These are phyloP conservation scores for Lentinula detonsa DNA, from an alignment of 768 basidiomycete species.

Conservation along the genomic window DNA sequence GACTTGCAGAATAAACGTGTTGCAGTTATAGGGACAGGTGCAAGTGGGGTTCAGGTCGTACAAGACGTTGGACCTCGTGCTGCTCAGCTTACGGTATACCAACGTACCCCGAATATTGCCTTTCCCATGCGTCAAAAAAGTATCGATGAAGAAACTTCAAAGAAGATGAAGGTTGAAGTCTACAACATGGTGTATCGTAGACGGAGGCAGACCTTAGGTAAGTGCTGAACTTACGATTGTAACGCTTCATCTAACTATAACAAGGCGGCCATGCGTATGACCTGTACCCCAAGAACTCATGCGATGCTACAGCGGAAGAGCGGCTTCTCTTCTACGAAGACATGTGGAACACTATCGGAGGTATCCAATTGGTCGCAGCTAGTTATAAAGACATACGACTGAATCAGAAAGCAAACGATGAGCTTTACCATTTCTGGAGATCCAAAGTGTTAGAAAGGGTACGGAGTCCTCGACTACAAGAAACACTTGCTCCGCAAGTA, in stretches of 20 bases:
- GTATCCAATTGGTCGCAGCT: constrained; percentile 15
- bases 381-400: constrained; percentile 11
- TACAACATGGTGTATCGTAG: constrained; percentile 15
- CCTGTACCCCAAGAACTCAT: constrained; percentile 7
- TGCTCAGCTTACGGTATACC: constrained; percentile 20
- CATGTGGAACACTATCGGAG: constrained; percentile 15
- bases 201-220: constrained; percentile 15
- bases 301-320: constrained; percentile 15
- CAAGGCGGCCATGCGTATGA: constrained; percentile 15
- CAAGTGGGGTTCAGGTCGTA: constrained; percentile 8
- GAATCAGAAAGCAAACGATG: constrained; percentile 17
- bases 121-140: constrained; percentile 16
- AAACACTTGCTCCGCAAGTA: constrained; percentile 18
- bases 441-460: constrained; percentile 15
- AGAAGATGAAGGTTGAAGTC: constrained; percentile 12
- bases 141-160: constrained; percentile 10
- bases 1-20: constrained; percentile 18
- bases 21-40: constrained; percentile 20
- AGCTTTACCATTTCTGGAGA: constrained; percentile 20
- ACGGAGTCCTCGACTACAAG: constrained; percentile 13
- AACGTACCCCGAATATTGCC: constrained; percentile 21
- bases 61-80: constrained; percentile 18
- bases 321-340: constrained; percentile 16
- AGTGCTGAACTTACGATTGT: neutral
- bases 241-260: neutral